A percentile compares a stretch with the other conserved stretches of the same genome.
Evolutionary conservation across 2,329 filamentous ascomycete genomes (phyloP).

Genomic region (Monilinia polystroma): DNA sequence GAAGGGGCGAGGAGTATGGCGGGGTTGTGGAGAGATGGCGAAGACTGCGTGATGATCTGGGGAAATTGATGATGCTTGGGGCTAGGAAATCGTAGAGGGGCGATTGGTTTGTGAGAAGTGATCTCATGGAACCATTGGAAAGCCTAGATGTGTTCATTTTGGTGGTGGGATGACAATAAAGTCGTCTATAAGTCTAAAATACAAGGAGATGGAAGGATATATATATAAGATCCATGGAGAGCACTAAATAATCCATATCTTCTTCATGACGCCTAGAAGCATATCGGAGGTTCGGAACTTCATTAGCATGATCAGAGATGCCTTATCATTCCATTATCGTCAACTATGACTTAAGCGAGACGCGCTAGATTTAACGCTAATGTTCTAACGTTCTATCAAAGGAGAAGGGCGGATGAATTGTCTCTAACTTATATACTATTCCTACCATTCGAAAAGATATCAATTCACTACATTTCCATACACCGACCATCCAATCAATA

Average conservation of each 20-base stretch:
- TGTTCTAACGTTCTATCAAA: slow-evolving; percentile 17
- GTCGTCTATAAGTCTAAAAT: slow-evolving; percentile 3
- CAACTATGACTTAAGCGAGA: not conserved
- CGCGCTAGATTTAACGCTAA: slow-evolving; percentile 13
- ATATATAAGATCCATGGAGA: not conserved
- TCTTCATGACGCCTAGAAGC: slow-evolving; percentile 8
- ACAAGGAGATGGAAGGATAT: not conserved
- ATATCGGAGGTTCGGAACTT: slow-evolving; percentile 6
- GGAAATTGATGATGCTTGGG: slow-evolving; percentile 39
- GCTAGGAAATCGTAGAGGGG: slow-evolving; percentile 44
- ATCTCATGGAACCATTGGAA: slow-evolving; percentile 25
- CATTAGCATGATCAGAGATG: not conserved
- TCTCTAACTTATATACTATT: not conserved
- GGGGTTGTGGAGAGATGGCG: slow-evolving; percentile 32
- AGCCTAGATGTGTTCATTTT: slow-evolving; percentile 17
- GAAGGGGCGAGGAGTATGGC: slow-evolving; percentile 8
- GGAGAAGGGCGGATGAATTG: slow-evolving; percentile 14
- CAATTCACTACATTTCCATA: not conserved
- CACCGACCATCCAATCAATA: not conserved
- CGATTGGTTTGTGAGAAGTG: slow-evolving; percentile 21
- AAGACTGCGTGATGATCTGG: slow-evolving; percentile 26
- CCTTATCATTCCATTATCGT: slow-evolving; percentile 9
- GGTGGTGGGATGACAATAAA: not conserved
- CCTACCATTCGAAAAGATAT: not conserved
- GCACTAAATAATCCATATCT: not conserved